These are phyloP conservation scores for Penicillium bovifimosum DNA, from an alignment of 495 filamentous ascomycete species.

Conservation along the genomic window DNA sequence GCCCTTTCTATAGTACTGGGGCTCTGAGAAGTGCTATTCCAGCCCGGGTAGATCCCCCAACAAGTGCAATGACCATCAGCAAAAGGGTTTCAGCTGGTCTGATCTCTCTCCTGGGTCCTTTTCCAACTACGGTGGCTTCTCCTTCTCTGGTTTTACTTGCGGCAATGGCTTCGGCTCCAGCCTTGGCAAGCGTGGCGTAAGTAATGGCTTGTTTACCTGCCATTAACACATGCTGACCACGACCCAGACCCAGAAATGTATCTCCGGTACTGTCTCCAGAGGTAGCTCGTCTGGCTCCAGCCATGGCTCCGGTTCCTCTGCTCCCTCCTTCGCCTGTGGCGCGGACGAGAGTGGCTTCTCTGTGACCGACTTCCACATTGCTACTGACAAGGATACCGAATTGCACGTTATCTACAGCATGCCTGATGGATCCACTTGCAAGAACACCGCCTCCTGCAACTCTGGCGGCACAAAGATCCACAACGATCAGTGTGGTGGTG, in stretches of 20 bases:
- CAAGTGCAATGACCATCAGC: slow-evolving; percentile 62
- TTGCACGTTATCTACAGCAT: slow-evolving; percentile 80
- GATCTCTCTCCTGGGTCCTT: slow-evolving; percentile 60
- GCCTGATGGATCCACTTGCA: slow-evolving; percentile 73
- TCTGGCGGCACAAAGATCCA: slow-evolving; percentile 58
- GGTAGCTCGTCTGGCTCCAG: slow-evolving; percentile 13
- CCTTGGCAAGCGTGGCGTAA: slow-evolving; percentile 40
- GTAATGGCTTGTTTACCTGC: slow-evolving; percentile 26
- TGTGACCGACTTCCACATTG: slow-evolving; percentile 64
- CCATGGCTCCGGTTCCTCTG: slow-evolving; percentile 20
- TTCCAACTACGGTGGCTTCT: slow-evolving; percentile 60
- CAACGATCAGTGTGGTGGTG: slow-evolving; percentile 90
- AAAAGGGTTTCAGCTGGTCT: slow-evolving; percentile 64
- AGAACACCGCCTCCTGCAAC: slow-evolving; percentile 60
- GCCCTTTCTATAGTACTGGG: slow-evolving; percentile 42
- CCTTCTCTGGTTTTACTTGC: slow-evolving; percentile 68
- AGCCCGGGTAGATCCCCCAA: slow-evolving; percentile 73
- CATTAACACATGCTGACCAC: neutral
- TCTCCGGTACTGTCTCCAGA: slow-evolving; percentile 16
- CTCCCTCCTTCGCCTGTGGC: slow-evolving; percentile 53
- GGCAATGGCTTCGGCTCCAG: slow-evolving; percentile 47
- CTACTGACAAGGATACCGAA: slow-evolving; percentile 65
- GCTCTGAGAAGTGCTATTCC: slow-evolving; percentile 53
- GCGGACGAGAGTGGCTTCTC: slow-evolving; percentile 60
- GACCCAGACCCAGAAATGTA: slow-evolving; percentile 24